Evolutionary conservation across 139 green algal species (phyloP).

Genomic region (Volvox africanus): DNA sequence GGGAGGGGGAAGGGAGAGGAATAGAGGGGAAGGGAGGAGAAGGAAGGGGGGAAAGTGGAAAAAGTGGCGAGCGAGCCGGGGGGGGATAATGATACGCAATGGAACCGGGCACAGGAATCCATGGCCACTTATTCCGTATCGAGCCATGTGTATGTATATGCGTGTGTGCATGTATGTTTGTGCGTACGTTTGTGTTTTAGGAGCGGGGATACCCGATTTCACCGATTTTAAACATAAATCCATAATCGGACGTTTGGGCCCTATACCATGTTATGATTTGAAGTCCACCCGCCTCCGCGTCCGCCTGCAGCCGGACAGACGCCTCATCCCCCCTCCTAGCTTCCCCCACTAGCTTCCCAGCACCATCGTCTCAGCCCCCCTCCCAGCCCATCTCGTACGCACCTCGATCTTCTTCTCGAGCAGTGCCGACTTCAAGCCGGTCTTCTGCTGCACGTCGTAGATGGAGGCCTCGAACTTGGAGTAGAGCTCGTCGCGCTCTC

Average conservation of each 20-base stretch:
- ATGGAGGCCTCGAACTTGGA: slow-evolving; percentile 82
- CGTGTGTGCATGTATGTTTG: too few species aligned
- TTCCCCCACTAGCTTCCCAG: neutral
- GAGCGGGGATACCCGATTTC: too few species aligned
- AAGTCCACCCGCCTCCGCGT: neutral
- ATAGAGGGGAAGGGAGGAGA: neutral
- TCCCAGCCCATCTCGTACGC: too few species aligned
- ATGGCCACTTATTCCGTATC: too few species aligned
- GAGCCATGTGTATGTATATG: too few species aligned
- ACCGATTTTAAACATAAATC: too few species aligned
- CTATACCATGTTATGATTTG: neutral
- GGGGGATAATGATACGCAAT: too few species aligned
- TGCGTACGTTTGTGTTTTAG: too few species aligned
- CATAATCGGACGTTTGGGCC: too few species aligned
- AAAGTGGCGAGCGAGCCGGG: too few species aligned
- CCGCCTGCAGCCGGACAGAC: too few species aligned
- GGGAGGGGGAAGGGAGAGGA: neutral
- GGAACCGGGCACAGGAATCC: too few species aligned
- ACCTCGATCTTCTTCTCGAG: slow-evolving; percentile 72
- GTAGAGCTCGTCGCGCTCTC: slow-evolving; percentile 85
- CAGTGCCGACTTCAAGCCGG: slow-evolving; percentile 70
- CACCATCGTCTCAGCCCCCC: neutral
- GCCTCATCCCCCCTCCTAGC: neutral
- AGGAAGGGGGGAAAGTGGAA: neutral
- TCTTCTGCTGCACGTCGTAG: slow-evolving; percentile 87